These are phyloP conservation scores for Pisolithus microcarpus DNA, from an alignment of 768 basidiomycete species.

Conservation along the genomic window DNA sequence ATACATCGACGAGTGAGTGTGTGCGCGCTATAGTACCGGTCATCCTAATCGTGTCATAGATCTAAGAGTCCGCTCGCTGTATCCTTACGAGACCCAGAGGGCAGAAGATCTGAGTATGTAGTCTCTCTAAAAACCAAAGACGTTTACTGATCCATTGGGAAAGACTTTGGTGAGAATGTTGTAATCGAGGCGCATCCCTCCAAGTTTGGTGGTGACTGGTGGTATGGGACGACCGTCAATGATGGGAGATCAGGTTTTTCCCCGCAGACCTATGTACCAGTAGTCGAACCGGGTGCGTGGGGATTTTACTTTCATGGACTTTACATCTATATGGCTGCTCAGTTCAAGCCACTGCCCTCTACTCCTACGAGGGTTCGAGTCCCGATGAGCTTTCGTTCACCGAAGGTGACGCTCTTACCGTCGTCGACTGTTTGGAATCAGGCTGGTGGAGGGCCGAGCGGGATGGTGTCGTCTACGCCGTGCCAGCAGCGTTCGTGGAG, in stretches of 20 bases:
- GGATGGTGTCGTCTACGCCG: constrained; percentile 79
- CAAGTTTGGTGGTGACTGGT: constrained; percentile 85
- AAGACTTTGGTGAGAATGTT: constrained; percentile 74
- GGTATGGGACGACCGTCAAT: constrained; percentile 70
- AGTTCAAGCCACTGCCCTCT: no score
- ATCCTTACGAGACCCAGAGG: constrained; percentile 77
- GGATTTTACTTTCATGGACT: no score
- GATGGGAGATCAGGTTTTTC: constrained; percentile 77
- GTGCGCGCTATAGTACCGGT: neutral
- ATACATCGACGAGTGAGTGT: constrained; percentile 48
- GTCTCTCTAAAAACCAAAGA: neutral
- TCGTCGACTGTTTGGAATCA: constrained; percentile 76
- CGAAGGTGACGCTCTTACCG: constrained; percentile 70
- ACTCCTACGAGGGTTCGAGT: constrained; percentile 60
- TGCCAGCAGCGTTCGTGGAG: constrained; percentile 89
- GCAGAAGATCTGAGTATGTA: constrained; percentile 79
- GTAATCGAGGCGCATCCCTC: constrained; percentile 79
- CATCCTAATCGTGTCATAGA: constrained; percentile 35
- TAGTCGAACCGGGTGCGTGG: no score
- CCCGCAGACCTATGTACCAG: constrained; percentile 85
- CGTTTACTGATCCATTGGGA: constrained; percentile 5
- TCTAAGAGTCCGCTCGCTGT: constrained; percentile 71
- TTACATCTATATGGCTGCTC: no score
- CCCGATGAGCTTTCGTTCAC: constrained; percentile 80
- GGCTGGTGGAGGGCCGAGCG: constrained; percentile 98